phyloP scores from a whole-genome alignment of 305 asterid genomes.

The Fraxinus xanthoxyloides region DNA sequence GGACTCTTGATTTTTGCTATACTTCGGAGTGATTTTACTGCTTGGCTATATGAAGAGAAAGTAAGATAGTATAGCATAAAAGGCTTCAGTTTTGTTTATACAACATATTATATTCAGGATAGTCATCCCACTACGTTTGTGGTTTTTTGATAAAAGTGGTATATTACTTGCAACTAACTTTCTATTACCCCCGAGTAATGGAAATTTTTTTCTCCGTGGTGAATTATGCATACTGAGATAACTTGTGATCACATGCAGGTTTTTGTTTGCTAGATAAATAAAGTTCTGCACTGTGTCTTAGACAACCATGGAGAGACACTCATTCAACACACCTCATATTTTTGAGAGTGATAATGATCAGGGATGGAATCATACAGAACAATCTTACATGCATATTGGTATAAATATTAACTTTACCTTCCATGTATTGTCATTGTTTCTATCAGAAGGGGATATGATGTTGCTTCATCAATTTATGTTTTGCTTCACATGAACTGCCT shows the following conservation, averaged over 20 bases:
- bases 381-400: slow-evolving; percentile 16
- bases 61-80: not conserved
- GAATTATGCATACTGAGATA: not conserved
- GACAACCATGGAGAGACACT: slow-evolving; percentile 9
- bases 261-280: slow-evolving; percentile 17
- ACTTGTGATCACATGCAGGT: slow-evolving; percentile 15
- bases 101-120: not conserved
- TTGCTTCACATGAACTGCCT: not conserved
- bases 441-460: not conserved
- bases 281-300: not conserved
- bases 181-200: not conserved
- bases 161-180: not conserved
- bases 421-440: not conserved
- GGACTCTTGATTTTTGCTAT: not conserved
- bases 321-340: slow-evolving; percentile 6
- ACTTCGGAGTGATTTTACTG: not conserved
- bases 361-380: slow-evolving; percentile 12
- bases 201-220: not conserved
- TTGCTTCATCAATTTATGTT: not conserved
- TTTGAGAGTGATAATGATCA: slow-evolving; percentile 15
- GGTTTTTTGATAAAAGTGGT: not conserved
- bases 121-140: not conserved
- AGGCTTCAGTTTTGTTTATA: not conserved
- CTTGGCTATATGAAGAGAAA: not conserved
- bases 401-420: not conserved